Percentiles rank a stretch among this genome's conserved stretches.
Evolutionary conservation across 257 asterid genomes (phyloP).

Genomic region (Ilex aquifolium): DNA sequence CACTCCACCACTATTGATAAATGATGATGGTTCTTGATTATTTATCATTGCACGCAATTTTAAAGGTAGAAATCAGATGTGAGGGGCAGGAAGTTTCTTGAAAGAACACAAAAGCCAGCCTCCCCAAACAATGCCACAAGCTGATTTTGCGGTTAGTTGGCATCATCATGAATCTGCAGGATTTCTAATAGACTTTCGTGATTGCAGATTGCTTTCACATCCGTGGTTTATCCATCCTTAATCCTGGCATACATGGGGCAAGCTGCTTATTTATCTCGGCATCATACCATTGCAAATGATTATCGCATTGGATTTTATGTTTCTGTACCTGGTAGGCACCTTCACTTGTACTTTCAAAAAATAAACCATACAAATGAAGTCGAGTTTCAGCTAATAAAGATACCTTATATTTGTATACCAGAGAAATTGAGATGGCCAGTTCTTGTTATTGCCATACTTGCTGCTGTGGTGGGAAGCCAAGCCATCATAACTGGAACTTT

Average conservation of each 20-base stretch:
- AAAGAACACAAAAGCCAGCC: too few relatives aligned
- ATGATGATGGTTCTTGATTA: too few relatives aligned
- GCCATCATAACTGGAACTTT: conserved; percentile 91
- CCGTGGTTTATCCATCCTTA: conserved; percentile 69
- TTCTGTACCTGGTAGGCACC: conserved; percentile 71
- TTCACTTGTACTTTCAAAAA: background rate
- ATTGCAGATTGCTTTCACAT: conserved; percentile 73
- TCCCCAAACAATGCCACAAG: too few relatives aligned
- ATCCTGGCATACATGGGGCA: conserved; percentile 94
- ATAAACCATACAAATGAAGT: background rate
- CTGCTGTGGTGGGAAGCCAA: conserved; percentile 97
- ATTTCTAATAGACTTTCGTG: conserved; percentile 12
- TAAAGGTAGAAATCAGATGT: too few relatives aligned
- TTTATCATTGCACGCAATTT: too few relatives aligned
- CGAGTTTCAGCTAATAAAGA: background rate
- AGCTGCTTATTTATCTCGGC: conserved; percentile 82
- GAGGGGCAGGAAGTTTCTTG: too few relatives aligned
- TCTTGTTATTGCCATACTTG: conserved; percentile 82
- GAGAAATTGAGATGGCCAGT: conserved; percentile 78
- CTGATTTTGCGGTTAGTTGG: too few relatives aligned
- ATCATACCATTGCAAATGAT: conserved; percentile 36
- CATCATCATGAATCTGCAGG: too few relatives aligned
- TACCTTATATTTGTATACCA: conserved; percentile 4
- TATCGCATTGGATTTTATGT: conserved; percentile 73
- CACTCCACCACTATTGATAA: too few relatives aligned